Conservation (phyloP, 495 filamentous ascomycete genomes). For the Xeromyces bisporus region DNA sequence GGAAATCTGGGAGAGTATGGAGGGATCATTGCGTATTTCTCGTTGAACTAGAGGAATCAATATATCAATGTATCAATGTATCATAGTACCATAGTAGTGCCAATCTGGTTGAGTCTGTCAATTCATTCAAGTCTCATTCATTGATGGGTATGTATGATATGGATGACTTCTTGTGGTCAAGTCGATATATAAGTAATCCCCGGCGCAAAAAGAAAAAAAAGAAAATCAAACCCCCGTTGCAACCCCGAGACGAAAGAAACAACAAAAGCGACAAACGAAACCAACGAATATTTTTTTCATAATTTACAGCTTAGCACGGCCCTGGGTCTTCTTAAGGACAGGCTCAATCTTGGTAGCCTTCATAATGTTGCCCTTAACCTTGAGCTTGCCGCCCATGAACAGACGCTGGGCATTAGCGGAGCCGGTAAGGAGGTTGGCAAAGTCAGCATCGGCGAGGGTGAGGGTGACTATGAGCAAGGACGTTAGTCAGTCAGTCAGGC, state of each 20-base stretch:
- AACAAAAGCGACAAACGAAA: neutral
- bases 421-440: conserved; percentile 61
- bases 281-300: neutral
- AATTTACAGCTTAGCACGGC: conserved; percentile 66
- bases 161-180: too few relatives aligned
- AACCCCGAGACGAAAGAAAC: too few relatives aligned
- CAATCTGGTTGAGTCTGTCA: too few relatives aligned
- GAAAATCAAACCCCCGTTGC: neutral
- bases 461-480: conserved; percentile 76
- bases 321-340: conserved; percentile 76
- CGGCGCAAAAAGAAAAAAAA: neutral
- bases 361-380: conserved; percentile 97
- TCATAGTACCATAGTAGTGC: too few relatives aligned
- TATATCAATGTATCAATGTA: too few relatives aligned
- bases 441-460: conserved; percentile 70
- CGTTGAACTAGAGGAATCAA: too few relatives aligned
- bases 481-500: too few relatives aligned
- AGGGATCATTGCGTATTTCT: neutral
- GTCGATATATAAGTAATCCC: neutral
- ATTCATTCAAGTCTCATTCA: too few relatives aligned
- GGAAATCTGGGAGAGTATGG: conserved; percentile 30
- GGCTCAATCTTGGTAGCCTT: conserved; percentile 96
- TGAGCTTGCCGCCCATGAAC: conserved; percentile 94
- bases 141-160: too few relatives aligned
- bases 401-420: conserved; percentile 88